Percentiles rank a stretch among this genome's conserved stretches.
phyloP scores from a whole-genome alignment of 805 yeast genomes.

The Alloascoidea africana region DNA sequence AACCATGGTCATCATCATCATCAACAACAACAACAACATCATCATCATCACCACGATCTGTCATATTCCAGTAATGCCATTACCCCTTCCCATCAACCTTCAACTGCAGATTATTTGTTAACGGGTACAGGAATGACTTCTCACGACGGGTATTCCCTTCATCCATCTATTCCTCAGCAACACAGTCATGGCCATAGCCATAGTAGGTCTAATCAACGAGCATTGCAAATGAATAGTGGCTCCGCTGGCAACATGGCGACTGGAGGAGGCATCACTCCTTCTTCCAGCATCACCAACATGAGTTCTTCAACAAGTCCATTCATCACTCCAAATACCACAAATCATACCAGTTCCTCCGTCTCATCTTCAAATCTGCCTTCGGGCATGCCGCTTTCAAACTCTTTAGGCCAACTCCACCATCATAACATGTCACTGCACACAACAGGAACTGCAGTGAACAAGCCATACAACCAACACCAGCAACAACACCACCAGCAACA shows the following conservation, averaged over 20 bases:
- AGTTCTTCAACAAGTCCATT: too few species aligned
- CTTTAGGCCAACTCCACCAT: background rate
- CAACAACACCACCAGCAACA: slow-evolving; percentile 1
- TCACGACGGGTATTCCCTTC: background rate
- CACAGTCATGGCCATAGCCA: too few species aligned
- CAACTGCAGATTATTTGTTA: background rate
- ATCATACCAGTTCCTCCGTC: too few species aligned
- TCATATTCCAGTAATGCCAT: too few species aligned
- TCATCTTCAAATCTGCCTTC: background rate
- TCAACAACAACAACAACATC: background rate
- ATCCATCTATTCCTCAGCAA: background rate
- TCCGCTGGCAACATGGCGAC: too few species aligned
- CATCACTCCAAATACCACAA: too few species aligned
- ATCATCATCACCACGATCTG: background rate
- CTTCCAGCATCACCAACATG: too few species aligned
- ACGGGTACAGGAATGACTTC: background rate
- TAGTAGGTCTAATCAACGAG: too few species aligned
- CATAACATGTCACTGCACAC: background rate
- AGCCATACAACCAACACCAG: background rate
- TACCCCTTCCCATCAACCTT: too few species aligned
- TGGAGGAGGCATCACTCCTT: too few species aligned
- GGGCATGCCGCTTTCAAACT: background rate
- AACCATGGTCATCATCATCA: background rate
- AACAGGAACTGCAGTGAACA: background rate
- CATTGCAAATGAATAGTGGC: too few species aligned